These are phyloP conservation scores for Pterocarpus macrocarpus DNA, from an alignment of 306 rosid genomes.

Conservation along the genomic window DNA sequence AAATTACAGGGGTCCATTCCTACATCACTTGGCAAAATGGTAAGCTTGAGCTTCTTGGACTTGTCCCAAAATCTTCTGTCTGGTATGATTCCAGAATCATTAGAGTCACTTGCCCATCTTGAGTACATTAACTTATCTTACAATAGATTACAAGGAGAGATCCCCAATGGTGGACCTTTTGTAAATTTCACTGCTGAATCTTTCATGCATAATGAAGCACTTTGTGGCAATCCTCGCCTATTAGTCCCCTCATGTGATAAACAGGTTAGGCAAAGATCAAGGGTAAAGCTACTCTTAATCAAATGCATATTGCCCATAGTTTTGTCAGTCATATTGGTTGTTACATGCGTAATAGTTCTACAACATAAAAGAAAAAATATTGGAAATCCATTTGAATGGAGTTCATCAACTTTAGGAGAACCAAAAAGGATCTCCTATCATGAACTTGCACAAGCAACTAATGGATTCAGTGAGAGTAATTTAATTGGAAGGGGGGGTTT, in stretches of 20 bases:
- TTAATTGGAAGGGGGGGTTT: conserved; percentile 41
- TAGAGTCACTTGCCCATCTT: conserved; percentile 21
- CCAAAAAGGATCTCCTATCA: conserved; percentile 33
- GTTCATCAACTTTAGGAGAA: neutral
- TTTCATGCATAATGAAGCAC: conserved; percentile 49
- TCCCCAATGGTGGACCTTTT: conserved; percentile 49
- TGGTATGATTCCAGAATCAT: conserved; percentile 46
- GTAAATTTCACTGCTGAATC: conserved; percentile 38
- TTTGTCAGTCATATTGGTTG: conserved; percentile 21
- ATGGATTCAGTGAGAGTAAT: conserved; percentile 27
- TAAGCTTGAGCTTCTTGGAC: conserved; percentile 42
- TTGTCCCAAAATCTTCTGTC: conserved; percentile 41
- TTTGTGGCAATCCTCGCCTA: conserved; percentile 44
- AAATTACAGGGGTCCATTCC: conserved; percentile 52
- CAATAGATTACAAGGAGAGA: conserved; percentile 53
- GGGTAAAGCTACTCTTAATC: neutral
- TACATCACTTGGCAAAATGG: conserved; percentile 37
- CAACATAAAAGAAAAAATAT: neutral
- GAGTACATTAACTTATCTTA: conserved; percentile 37
- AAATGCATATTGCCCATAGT: conserved; percentile 27
- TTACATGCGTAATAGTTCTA: neutral
- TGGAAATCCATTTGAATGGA: neutral
- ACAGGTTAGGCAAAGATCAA: neutral
- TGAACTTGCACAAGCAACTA: conserved; percentile 43
- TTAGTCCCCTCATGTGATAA: conserved; percentile 41